Percentiles rank a stretch among this genome's conserved stretches.
Conservation (phyloP, 2,329 filamentous ascomycete species). For the Scedosporium boydii region DNA sequence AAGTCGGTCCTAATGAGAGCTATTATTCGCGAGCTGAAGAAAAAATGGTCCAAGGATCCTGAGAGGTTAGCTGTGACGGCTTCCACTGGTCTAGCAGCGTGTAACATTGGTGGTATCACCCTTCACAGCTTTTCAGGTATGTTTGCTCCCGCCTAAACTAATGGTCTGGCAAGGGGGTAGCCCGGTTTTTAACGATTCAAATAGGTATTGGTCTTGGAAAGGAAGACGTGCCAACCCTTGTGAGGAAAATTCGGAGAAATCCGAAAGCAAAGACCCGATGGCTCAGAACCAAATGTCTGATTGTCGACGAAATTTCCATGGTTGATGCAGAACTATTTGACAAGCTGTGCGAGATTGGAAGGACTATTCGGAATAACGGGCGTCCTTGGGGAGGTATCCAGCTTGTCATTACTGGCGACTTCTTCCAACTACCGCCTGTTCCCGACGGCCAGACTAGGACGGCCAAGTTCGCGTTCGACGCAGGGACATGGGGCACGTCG, state of each 20-base stretch:
- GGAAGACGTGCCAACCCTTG: constrained; percentile 66
- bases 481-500: constrained; percentile 80
- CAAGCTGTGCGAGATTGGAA: constrained; percentile 83
- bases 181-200: neutral
- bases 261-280: constrained; percentile 81
- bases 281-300: constrained; percentile 76
- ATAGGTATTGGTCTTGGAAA: constrained; percentile 77
- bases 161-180: constrained; percentile 2
- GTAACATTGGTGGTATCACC: constrained; percentile 92
- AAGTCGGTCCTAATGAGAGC: constrained; percentile 94
- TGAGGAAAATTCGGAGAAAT: constrained; percentile 87
- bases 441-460: constrained; percentile 60
- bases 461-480: constrained; percentile 88
- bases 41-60: constrained; percentile 65
- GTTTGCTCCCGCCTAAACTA: neutral
- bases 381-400: constrained; percentile 94
- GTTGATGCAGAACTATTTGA: constrained; percentile 95
- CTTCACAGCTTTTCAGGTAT: constrained; percentile 85
- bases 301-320: constrained; percentile 97
- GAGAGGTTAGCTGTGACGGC: constrained; percentile 89
- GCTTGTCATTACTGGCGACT: constrained; percentile 90
- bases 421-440: constrained; percentile 93
- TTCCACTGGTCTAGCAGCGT: constrained; percentile 90
- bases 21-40: constrained; percentile 73
- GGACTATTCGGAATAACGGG: constrained; percentile 79